Conservation (phyloP, 352 stramenopile species). For the Peronosclerospora sorghi region DNA sequence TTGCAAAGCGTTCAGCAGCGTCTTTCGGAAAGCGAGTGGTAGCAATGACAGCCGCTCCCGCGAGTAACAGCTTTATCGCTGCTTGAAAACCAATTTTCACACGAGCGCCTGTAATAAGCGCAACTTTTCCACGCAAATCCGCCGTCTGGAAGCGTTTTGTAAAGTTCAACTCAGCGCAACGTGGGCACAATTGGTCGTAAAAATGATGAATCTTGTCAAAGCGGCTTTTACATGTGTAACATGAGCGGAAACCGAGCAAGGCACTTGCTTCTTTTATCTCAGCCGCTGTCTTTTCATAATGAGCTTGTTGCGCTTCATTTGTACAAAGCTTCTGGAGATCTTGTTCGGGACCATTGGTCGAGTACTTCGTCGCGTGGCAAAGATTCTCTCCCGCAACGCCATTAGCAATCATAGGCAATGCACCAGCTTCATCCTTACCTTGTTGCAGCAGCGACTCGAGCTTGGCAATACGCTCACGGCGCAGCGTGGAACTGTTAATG, state of each 20-base stretch:
- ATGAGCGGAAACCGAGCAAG: constrained; percentile 84
- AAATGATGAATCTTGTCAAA: constrained; percentile 95
- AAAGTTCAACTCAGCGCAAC: constrained; percentile 91
- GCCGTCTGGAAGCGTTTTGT: constrained; percentile 89
- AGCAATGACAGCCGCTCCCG: constrained; percentile 88
- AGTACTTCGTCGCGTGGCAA: constrained; percentile 31
- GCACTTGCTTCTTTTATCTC: constrained; percentile 49
- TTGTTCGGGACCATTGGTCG: constrained; percentile 12
- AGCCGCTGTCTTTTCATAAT: constrained; percentile 34
- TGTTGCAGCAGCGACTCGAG: constrained; percentile 85
- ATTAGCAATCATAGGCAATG: constrained; percentile 86
- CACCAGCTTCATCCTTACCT: constrained; percentile 36
- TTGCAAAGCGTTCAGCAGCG: constrained; percentile 82
- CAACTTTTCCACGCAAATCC: constrained; percentile 84
- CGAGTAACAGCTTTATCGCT: constrained; percentile 89
- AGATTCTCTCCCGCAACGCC: constrained; percentile 69
- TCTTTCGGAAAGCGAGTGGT: constrained; percentile 93
- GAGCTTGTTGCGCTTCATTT: constrained; percentile 36
- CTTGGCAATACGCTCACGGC: constrained; percentile 86
- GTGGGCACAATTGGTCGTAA: constrained; percentile 92
- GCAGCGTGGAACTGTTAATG: constrained; percentile 86
- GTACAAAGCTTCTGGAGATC: constrained; percentile 50
- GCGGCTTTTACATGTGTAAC: constrained; percentile 93
- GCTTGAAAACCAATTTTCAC: constrained; percentile 97
- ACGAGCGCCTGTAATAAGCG: constrained; percentile 90